phyloP scores from a whole-genome alignment of 2,329 filamentous ascomycete genomes.

The Trichoderma sp. region DNA sequence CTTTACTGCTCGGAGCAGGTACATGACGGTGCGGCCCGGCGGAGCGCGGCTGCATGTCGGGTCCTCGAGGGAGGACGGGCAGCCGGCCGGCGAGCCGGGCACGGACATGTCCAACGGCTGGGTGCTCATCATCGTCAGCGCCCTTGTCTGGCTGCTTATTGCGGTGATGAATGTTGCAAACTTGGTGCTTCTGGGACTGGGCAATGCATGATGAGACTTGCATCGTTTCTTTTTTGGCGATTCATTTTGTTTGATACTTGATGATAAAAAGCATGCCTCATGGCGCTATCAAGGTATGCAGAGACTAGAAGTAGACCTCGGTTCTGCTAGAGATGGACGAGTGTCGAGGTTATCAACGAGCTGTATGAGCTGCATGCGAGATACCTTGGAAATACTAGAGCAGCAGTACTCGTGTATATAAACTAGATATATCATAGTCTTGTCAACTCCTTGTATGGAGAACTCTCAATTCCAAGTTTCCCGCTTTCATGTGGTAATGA shows the following conservation, averaged over 20 bases:
- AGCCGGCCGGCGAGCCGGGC: conserved; percentile 20
- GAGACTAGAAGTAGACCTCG: conserved; percentile 3
- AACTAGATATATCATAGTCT: too few relatives aligned
- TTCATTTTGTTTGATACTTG: background rate
- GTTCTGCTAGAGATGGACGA: background rate
- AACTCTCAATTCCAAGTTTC: too few relatives aligned
- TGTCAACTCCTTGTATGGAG: too few relatives aligned
- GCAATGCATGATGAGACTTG: conserved; percentile 27
- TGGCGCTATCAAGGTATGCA: background rate
- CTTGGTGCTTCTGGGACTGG: conserved; percentile 62
- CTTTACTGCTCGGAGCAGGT: conserved; percentile 77
- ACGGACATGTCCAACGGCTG: conserved; percentile 74
- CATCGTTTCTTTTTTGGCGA: background rate
- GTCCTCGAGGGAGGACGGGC: conserved; percentile 29
- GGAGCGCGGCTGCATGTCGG: conserved; percentile 41
- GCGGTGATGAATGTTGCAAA: conserved; percentile 78
- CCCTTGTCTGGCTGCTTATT: conserved; percentile 72
- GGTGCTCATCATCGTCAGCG: conserved; percentile 57
- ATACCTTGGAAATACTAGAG: background rate
- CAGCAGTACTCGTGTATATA: background rate
- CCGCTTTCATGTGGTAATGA: too few relatives aligned
- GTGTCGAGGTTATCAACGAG: background rate
- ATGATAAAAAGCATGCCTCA: background rate
- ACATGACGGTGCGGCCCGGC: conserved; percentile 70
- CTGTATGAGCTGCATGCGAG: background rate